phyloP scores from a whole-genome alignment of 2,329 filamentous ascomycete genomes.

The Grosmannia penicillata region DNA sequence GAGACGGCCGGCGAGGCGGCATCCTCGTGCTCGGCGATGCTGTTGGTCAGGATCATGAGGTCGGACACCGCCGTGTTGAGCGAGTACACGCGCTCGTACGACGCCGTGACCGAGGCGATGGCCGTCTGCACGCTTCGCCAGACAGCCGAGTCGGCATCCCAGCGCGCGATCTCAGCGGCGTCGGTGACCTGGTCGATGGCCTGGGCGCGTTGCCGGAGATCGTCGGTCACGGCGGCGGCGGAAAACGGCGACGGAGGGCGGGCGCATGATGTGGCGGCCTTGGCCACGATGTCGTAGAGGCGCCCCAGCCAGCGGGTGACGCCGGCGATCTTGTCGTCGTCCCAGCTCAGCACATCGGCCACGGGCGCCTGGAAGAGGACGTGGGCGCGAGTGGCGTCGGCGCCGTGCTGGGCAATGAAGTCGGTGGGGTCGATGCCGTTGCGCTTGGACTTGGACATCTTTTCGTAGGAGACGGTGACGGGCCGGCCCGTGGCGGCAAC shows the following conservation, averaged over 20 bases:
- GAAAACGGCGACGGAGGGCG: slow-evolving; percentile 1
- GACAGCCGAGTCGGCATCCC: slow-evolving; percentile 33
- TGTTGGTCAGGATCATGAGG: slow-evolving; percentile 68
- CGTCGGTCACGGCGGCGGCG: neutral
- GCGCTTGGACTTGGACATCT: slow-evolving; percentile 92
- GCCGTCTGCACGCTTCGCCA: slow-evolving; percentile 55
- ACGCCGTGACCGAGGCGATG: slow-evolving; percentile 50
- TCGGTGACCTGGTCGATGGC: slow-evolving; percentile 8
- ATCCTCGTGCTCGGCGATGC: slow-evolving; percentile 30
- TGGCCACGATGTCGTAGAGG: slow-evolving; percentile 41
- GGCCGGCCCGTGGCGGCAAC: slow-evolving; percentile 45
- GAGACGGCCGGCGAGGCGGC: slow-evolving; percentile 26
- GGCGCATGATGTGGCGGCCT: slow-evolving; percentile 9
- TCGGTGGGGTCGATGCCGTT: slow-evolving; percentile 74
- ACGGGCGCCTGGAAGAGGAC: slow-evolving; percentile 83
- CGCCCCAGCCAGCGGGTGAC: slow-evolving; percentile 68
- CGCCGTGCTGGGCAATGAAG: slow-evolving; percentile 61
- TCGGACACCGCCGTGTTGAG: slow-evolving; percentile 77
- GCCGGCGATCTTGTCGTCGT: slow-evolving; percentile 67
- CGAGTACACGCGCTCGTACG: slow-evolving; percentile 56
- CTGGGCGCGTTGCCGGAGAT: slow-evolving; percentile 1
- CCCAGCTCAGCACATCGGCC: slow-evolving; percentile 74
- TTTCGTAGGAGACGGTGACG: slow-evolving; percentile 59
- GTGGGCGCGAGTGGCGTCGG: slow-evolving; percentile 72
- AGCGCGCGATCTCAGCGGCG: slow-evolving; percentile 19